Evolutionary conservation across 441 rosid species (phyloP).

Genomic region (Metrosideros polymorpha): DNA sequence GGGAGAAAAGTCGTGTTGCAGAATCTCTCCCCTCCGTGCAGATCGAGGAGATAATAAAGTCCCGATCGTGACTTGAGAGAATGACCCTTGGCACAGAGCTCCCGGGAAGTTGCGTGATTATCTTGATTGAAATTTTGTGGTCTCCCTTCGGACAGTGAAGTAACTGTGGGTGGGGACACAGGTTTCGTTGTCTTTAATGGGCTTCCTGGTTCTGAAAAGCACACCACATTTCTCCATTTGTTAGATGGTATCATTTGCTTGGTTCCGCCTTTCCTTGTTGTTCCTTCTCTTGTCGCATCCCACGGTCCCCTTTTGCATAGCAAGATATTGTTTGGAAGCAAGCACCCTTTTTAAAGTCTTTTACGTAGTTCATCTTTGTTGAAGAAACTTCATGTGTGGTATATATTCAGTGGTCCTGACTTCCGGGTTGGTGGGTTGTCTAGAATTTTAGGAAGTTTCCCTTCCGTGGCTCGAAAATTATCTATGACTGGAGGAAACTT

Average conservation of each 20-base stretch:
- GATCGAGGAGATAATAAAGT: not conserved
- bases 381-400: not conserved
- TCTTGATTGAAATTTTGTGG: slow-evolving; percentile 5
- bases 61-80: not conserved
- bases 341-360: not conserved
- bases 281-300: not conserved
- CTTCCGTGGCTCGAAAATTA: not conserved
- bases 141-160: slow-evolving; percentile 5
- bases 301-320: not conserved
- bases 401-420: not conserved
- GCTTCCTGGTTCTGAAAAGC: slow-evolving; percentile 5
- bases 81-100: not conserved
- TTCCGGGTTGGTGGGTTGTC: not conserved
- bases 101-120: not conserved
- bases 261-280: not conserved
- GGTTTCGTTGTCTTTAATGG: not conserved
- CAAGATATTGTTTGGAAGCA: not conserved
- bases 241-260: not conserved
- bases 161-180: slow-evolving; percentile 12
- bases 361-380: not conserved
- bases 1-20: not conserved
- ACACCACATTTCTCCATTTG: not conserved
- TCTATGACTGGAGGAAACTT: not conserved
- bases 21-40: not conserved
- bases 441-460: not conserved